phyloP scores from a whole-genome alignment of 1,139 yeast genomes.

The Casaregolazyma lundiana region DNA sequence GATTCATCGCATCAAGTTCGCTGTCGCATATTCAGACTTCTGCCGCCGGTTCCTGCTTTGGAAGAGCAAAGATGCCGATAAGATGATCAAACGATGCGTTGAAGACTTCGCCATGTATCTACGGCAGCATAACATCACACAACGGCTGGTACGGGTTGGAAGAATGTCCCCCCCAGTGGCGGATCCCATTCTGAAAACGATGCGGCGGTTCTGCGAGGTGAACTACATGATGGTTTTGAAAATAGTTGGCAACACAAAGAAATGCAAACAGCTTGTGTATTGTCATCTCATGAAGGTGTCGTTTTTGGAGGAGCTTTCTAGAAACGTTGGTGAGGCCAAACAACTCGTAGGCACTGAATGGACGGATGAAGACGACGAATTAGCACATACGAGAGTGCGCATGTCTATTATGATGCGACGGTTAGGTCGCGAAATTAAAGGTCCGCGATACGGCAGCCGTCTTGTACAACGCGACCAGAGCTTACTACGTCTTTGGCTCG shows the following conservation, averaged over 20 bases:
- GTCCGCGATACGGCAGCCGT: slow-evolving; percentile 4
- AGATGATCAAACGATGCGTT: slow-evolving; percentile 13
- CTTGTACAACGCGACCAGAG: background rate
- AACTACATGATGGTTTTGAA: slow-evolving; percentile 8
- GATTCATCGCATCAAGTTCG: slow-evolving; percentile 20
- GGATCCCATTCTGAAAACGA: slow-evolving; percentile 1
- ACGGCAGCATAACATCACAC: background rate
- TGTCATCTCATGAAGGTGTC: slow-evolving; percentile 7
- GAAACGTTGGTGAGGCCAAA: slow-evolving; percentile 6
- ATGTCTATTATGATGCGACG: slow-evolving; percentile 9
- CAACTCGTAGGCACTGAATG: slow-evolving; percentile 11
- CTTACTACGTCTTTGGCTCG: slow-evolving; percentile 14
- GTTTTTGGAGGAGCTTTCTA: slow-evolving; percentile 9
- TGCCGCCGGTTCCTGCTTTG: slow-evolving; percentile 22
- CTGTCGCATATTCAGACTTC: slow-evolving; percentile 22
- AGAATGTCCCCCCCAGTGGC: slow-evolving; percentile 8
- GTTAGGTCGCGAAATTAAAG: background rate
- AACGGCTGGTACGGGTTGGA: background rate
- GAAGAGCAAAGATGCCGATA: slow-evolving; percentile 21
- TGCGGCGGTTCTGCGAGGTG: slow-evolving; percentile 4
- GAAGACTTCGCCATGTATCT: slow-evolving; percentile 1
- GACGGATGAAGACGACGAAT: slow-evolving; percentile 10
- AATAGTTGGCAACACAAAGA: slow-evolving; percentile 6
- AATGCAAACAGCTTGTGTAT: slow-evolving; percentile 7
- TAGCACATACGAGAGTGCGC: slow-evolving; percentile 2